These are phyloP conservation scores for Linum usitatissimum DNA, from an alignment of 345 rosid genomes.

Conservation along the genomic window DNA sequence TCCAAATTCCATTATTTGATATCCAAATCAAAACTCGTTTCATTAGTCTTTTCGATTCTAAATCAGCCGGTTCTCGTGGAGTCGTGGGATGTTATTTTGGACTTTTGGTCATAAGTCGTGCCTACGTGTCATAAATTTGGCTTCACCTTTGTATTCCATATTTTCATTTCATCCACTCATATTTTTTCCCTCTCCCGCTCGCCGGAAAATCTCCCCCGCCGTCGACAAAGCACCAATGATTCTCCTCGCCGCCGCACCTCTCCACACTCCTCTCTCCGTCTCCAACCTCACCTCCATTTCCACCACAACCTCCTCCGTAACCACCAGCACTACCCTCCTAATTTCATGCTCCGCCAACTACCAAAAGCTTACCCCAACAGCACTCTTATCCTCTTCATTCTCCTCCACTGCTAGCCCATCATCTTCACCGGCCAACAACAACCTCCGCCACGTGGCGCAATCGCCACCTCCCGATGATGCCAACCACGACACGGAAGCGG, in stretches of 20 bases:
- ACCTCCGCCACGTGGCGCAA: constrained; percentile 38
- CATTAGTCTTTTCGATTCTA: too few species aligned
- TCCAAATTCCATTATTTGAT: too few species aligned
- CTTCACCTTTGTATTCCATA: constrained; percentile 1
- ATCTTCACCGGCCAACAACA: constrained; percentile 1
- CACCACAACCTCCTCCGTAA: constrained; percentile 14
- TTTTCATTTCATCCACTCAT: background rate
- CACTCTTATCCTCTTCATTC: constrained; percentile 19
- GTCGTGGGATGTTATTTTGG: constrained; percentile 1
- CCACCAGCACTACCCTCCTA: constrained; percentile 7
- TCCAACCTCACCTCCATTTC: constrained; percentile 5
- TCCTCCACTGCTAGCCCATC: constrained; percentile 12
- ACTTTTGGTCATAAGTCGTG: background rate
- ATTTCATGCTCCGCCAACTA: constrained; percentile 4
- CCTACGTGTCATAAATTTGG: constrained; percentile 11
- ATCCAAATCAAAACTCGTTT: too few species aligned
- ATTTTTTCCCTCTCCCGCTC: background rate
- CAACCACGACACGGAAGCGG: constrained; percentile 16
- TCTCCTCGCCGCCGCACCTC: constrained; percentile 47
- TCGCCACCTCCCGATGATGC: constrained; percentile 24
- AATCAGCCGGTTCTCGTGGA: too few species aligned
- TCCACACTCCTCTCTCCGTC: constrained; percentile 18
- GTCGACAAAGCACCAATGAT: constrained; percentile 14
- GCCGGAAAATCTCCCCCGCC: background rate
- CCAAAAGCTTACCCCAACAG: constrained; percentile 14